Evolutionary conservation across 73 alveolate species (phyloP), one percentile per base, ranked within the genome.

Genomic region (Paramecium biaurelia): DNA sequence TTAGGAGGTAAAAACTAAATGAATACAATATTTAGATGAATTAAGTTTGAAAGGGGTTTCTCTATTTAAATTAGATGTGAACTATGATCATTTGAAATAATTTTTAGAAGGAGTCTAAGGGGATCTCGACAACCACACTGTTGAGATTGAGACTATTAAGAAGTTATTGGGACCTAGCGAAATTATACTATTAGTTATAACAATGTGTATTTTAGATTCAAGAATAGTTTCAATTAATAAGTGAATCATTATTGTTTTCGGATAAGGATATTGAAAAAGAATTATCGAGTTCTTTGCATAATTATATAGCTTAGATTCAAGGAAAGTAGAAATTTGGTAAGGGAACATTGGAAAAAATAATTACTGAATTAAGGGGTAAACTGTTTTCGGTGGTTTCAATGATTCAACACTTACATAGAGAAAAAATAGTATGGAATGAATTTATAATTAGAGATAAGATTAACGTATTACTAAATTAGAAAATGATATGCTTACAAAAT

Each of bases 181-280:
- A 18, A 57, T 86, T 7, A 15, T 86, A 11, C 8, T 21, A 70
- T 23, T 89, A 15, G 76, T 70, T 9, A 43, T 18, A 23, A 7
- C n/a, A 24, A 4, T 20, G 21, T 32, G 12, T 53, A 53, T 43
- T 28, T 70, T 57, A 89, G 94, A 28, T 70, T 12, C 28, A 70
- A 43, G 92, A 89, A 30, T 72, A 70, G 21, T 42, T 70, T 24
- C 70, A 82, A 34, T 32, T 70, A 34, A 14, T 89, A 15, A 49
- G 89, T 14, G 87, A 89, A 26, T 70, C 92, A 15, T 37, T 82
- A 12, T 56, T 57, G 15, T 43, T 89, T 9, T 15, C 53, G 37
- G 94, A 89, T 45, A 82, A 89, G 53, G 87, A 89, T 12, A 89
- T 89, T 57, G 94, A 76, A 11, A 89, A 89, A 37, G 94, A 89